These are phyloP conservation scores for Nannizzia gypsea DNA, from an alignment of 2,329 filamentous ascomycete genomes.

Conservation along the genomic window DNA sequence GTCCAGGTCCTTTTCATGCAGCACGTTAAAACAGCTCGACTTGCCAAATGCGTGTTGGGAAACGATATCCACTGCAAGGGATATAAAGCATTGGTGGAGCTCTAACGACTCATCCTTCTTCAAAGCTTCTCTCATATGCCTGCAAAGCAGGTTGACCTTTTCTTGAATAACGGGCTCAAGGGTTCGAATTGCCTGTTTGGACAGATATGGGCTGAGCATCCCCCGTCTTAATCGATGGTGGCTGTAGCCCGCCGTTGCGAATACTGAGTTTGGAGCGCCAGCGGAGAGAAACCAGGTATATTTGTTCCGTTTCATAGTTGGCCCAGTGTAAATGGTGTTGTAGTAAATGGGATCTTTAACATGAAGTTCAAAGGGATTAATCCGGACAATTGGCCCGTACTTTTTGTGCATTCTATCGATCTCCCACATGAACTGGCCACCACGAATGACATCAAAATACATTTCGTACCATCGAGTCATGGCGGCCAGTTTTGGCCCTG, in stretches of 20 bases:
- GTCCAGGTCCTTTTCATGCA: not conserved
- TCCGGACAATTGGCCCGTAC: conserved; percentile 16
- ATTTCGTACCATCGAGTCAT: conserved; percentile 14
- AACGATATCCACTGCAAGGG: not conserved
- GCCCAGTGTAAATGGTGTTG: conserved; percentile 12
- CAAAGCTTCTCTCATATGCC: not conserved
- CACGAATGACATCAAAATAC: conserved; percentile 15
- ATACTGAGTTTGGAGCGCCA: conserved; percentile 18
- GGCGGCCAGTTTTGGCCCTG: conserved; percentile 18
- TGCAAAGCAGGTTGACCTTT: conserved; percentile 12
- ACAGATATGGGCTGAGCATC: conserved; percentile 18
- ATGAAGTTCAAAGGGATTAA: conserved; percentile 17
- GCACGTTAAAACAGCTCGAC: not conserved
- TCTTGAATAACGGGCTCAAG: conserved; percentile 14
- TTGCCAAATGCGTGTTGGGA: conserved; percentile 2
- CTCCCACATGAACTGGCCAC: conserved; percentile 13
- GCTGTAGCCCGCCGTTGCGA: conserved; percentile 17
- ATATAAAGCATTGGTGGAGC: not conserved
- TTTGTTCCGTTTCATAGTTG: conserved; percentile 13
- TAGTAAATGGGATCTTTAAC: conserved; percentile 15
- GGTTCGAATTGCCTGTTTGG: conserved; percentile 11
- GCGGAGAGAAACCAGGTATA: conserved; percentile 14
- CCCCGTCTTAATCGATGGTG: conserved; percentile 18
- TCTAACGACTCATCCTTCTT: not conserved
- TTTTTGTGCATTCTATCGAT: conserved; percentile 15